Conservation (phyloP, 2,329 filamentous ascomycete genomes). For the Cladosporium oxysporum region DNA sequence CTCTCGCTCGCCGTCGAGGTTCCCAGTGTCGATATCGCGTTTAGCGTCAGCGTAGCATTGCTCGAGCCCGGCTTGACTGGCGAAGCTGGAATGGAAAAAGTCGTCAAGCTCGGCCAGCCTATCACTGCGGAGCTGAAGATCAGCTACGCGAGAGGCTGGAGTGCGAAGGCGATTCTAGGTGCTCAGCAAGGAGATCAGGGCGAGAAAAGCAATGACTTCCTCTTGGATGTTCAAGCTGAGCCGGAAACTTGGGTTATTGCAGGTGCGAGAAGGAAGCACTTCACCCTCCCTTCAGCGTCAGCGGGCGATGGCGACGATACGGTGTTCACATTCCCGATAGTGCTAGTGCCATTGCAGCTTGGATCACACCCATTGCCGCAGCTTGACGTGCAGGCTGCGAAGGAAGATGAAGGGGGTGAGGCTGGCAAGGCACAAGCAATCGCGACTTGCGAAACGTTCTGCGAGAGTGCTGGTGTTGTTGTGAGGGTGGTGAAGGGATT, state of each 20-base stretch:
- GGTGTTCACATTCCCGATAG: slow-evolving; percentile 60
- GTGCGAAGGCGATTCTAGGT: slow-evolving; percentile 50
- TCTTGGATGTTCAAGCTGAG: slow-evolving; percentile 76
- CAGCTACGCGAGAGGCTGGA: slow-evolving; percentile 59
- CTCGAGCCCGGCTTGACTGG: slow-evolving; percentile 23
- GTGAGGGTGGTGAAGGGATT: slow-evolving; percentile 70
- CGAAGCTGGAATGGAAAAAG: slow-evolving; percentile 31
- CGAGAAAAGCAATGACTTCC: slow-evolving; percentile 53
- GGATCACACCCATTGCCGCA: slow-evolving; percentile 76
- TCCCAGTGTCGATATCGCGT: slow-evolving; percentile 77
- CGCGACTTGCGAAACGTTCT: slow-evolving; percentile 71
- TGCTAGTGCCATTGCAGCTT: slow-evolving; percentile 77
- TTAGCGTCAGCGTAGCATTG: slow-evolving; percentile 71
- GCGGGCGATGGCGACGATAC: not conserved
- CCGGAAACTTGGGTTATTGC: slow-evolving; percentile 82
- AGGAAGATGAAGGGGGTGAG: slow-evolving; percentile 46
- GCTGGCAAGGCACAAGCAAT: slow-evolving; percentile 22
- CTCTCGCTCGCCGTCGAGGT: slow-evolving; percentile 91
- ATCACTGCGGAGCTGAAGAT: slow-evolving; percentile 63
- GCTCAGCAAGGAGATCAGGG: slow-evolving; percentile 14
- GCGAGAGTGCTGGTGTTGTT: slow-evolving; percentile 73
- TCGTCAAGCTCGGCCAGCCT: slow-evolving; percentile 62
- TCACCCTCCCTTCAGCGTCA: not conserved
- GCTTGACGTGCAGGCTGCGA: slow-evolving; percentile 69
- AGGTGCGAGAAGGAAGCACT: slow-evolving; percentile 47